Evolutionary conservation across 441 rosid species (phyloP).

Genomic region (Aquilaria agallochum): DNA sequence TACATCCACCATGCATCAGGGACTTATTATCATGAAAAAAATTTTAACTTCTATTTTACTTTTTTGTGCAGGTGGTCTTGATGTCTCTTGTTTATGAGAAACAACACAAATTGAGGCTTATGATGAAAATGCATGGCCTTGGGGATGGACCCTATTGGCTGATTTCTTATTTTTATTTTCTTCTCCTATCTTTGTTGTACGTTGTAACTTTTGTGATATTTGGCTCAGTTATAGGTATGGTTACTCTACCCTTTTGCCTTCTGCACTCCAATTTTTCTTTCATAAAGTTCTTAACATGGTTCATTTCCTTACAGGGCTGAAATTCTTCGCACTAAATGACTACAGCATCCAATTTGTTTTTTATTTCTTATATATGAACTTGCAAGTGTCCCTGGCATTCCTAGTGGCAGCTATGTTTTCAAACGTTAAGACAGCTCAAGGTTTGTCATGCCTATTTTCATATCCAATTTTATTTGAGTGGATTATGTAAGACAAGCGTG

Average conservation of each 20-base stretch:
- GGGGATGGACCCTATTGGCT: conserved; percentile 97
- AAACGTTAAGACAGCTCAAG: conserved; percentile 87
- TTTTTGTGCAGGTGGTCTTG: conserved; percentile 59
- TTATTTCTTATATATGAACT: conserved; percentile 67
- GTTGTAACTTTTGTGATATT: conserved; percentile 74
- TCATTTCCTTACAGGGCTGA: conserved; percentile 59
- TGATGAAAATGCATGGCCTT: conserved; percentile 99
- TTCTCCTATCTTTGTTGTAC: conserved; percentile 61
- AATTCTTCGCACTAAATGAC: conserved; percentile 80
- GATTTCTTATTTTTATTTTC: conserved; percentile 85
- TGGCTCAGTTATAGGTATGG: conserved; percentile 75
- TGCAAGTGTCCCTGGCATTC: conserved; percentile 85
- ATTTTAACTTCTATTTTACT: not conserved
- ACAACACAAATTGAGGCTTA: conserved; percentile 74
- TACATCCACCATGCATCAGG: too few species aligned
- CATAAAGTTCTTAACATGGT: conserved; percentile 16
- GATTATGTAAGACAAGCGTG: too few species aligned
- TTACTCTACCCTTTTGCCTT: conserved; percentile 4
- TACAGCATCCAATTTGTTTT: conserved; percentile 81
- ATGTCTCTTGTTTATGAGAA: conserved; percentile 82
- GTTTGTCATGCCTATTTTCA: conserved; percentile 56
- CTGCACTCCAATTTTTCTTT: conserved; percentile 16
- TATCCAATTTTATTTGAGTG: conserved; percentile 29
- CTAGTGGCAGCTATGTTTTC: conserved; percentile 69
- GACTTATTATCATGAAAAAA: too few species aligned